Conservation (phyloP, 805 yeast genomes). For the Pichia californica region DNA sequence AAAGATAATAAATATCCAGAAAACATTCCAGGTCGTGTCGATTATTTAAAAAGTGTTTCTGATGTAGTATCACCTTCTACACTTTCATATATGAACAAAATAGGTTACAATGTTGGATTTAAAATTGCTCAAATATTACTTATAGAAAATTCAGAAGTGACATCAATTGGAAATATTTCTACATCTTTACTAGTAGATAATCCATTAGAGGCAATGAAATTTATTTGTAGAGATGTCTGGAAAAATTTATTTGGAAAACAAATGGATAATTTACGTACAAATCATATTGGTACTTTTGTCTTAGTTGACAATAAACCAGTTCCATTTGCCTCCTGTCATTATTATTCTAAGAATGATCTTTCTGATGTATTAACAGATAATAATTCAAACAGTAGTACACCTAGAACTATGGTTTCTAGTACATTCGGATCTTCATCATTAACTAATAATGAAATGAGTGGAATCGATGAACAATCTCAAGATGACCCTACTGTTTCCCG, state of each 20-base stretch:
- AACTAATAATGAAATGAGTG: no score
- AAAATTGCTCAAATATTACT: conserved; percentile 27
- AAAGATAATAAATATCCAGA: neutral
- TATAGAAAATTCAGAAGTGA: conserved; percentile 32
- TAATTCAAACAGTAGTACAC: no score
- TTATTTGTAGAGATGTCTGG: conserved; percentile 92
- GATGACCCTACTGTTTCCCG: conserved; percentile 36
- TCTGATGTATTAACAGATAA: no score
- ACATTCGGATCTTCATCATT: no score
- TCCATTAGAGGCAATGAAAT: conserved; percentile 79
- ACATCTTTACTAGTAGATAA: conserved; percentile 1
- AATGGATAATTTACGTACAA: conserved; percentile 87
- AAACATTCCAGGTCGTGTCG: neutral
- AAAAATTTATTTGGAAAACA: conserved; percentile 70
- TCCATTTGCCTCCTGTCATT: conserved; percentile 2
- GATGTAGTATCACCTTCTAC: conserved; percentile 1
- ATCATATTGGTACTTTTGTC: conserved; percentile 81
- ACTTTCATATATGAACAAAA: conserved; percentile 9
- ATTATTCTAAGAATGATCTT: neutral
- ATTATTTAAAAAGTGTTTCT: neutral
- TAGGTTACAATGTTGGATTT: conserved; percentile 12
- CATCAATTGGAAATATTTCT: conserved; percentile 1
- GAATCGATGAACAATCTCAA: neutral
- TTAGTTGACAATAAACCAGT: conserved; percentile 52
- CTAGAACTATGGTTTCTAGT: no score